Base-by-base conservation (phyloP, 176 grass and related monocot species). In the Microstegium vimineum region DNA sequence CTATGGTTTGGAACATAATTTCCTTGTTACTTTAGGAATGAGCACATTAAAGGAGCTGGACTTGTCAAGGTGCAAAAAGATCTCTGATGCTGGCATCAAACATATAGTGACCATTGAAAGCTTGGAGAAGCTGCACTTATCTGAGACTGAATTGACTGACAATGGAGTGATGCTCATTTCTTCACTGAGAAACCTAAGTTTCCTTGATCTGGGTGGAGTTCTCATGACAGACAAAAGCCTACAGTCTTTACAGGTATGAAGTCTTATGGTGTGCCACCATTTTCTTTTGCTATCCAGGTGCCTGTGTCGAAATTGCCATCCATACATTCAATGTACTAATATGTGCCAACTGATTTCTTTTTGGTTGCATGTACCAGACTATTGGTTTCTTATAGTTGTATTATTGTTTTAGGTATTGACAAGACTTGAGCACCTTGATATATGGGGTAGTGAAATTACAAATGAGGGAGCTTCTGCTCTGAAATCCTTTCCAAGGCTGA, bases 161-260 rank as follows among this genome's bases (percentile, higher is more conserved):
- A 71, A 78, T 70, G 95, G 95, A 71, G 95, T 91, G 69, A 85
- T 76, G 76, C 82, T 86, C 51, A 84, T 98, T 61, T 90, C 88
- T 80, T 93, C 92, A 11, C 87, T 98, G 30, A 78, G 14, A 26
- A 85, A 88, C 30, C 72, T 98, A 35, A 33, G 15, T 70, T 52
- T 91, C 25, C 78, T 98, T 30, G 95, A 98, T 85, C 54, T 98
- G 38, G 95, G 92, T 37, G 95, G 95, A 64, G 88, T 94, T 83
- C 40, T 18, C 66, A 78, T 98, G 42, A 93, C 84, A 33, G 87
- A 95, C 65, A 75, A 82, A 75, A 81, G 87, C 46, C 71, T 98
- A 26, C 15, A 3, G 25, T 95, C 89, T 87, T 91, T 94, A 82
- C 81, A 91, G 89, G 92, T 94, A 81, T 76, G 6, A 66, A 23